Evolutionary conservation across 352 stramenopile genomes (phyloP).

Genomic region (Phytophthora vignae): DNA sequence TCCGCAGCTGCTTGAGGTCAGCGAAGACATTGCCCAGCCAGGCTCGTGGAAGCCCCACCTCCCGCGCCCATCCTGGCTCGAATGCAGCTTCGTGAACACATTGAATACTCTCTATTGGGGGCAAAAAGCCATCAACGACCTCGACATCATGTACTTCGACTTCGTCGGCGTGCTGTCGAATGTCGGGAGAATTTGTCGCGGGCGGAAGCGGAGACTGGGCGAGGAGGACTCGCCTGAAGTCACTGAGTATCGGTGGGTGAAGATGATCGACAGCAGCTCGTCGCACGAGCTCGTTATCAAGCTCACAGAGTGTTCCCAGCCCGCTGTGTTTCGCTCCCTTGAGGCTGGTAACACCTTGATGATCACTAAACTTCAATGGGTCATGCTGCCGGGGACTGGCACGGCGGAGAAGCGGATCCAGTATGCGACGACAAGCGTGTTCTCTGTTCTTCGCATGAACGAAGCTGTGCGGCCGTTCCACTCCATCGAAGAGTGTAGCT

Average conservation of each 20-base stretch:
- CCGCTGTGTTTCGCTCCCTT: slow-evolving; percentile 51
- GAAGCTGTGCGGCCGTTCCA: slow-evolving; percentile 44
- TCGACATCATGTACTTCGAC: slow-evolving; percentile 57
- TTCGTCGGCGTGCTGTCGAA: slow-evolving; percentile 70
- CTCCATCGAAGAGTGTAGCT: slow-evolving; percentile 45
- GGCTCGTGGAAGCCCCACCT: slow-evolving; percentile 4
- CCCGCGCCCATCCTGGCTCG: slow-evolving; percentile 46
- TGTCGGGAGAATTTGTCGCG: slow-evolving; percentile 52
- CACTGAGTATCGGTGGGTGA: slow-evolving; percentile 64
- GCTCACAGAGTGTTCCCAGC: slow-evolving; percentile 54
- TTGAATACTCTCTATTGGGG: slow-evolving; percentile 42
- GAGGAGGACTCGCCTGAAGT: slow-evolving; percentile 11
- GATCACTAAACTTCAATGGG: slow-evolving; percentile 67
- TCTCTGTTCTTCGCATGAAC: slow-evolving; percentile 51
- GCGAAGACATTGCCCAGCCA: slow-evolving; percentile 7
- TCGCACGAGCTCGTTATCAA: slow-evolving; percentile 56
- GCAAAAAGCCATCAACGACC: slow-evolving; percentile 12
- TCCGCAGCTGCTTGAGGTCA: slow-evolving; percentile 19
- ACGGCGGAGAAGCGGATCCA: slow-evolving; percentile 29
- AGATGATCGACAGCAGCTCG: slow-evolving; percentile 65
- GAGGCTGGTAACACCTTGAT: slow-evolving; percentile 61
- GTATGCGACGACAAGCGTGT: slow-evolving; percentile 53
- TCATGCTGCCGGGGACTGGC: slow-evolving; percentile 16
- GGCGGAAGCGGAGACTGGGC: slow-evolving; percentile 36
- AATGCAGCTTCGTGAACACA: slow-evolving; percentile 53